Percentiles rank a stretch among this genome's conserved stretches.
Evolutionary conservation across 352 stramenopile species (phyloP).

Genomic region (Phytophthora tubulina): DNA sequence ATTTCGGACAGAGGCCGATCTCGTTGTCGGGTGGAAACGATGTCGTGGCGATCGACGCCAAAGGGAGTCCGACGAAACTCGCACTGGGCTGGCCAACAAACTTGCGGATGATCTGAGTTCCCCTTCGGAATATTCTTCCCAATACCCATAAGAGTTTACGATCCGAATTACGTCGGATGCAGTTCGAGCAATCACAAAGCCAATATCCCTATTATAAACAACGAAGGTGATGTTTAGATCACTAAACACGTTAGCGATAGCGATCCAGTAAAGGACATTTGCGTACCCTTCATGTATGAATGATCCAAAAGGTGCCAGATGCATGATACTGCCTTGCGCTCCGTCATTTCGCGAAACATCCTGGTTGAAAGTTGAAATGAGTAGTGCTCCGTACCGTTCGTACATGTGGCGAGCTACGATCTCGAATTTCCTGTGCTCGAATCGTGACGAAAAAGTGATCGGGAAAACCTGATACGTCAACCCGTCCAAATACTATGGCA

Average conservation of each 20-base stretch:
- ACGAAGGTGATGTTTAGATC: not conserved
- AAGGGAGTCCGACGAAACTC: conserved; percentile 54
- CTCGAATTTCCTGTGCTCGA: conserved; percentile 63
- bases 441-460: conserved; percentile 66
- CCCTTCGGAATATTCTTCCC: conserved; percentile 36
- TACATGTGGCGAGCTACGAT: conserved; percentile 68
- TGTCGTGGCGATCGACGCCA: conserved; percentile 46
- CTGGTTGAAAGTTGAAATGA: conserved; percentile 40
- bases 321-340: conserved; percentile 21
- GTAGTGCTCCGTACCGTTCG: conserved; percentile 56
- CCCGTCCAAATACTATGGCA: conserved; percentile 67
- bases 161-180: conserved; percentile 66
- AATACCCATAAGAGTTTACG: conserved; percentile 64
- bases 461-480: conserved; percentile 77
- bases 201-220: conserved; percentile 59
- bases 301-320: conserved; percentile 54
- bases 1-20: conserved; percentile 37
- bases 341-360: not conserved
- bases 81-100: conserved; percentile 37
- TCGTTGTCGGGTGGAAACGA: conserved; percentile 36
- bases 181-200: conserved; percentile 66
- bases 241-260: not conserved
- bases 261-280: not conserved
- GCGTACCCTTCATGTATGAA: conserved; percentile 67
- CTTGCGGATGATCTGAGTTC: conserved; percentile 19